Evolutionary conservation across 257 asterid genomes (phyloP), one percentile per base, ranked within the genome.

Genomic region (Mitragyna speciosa): DNA sequence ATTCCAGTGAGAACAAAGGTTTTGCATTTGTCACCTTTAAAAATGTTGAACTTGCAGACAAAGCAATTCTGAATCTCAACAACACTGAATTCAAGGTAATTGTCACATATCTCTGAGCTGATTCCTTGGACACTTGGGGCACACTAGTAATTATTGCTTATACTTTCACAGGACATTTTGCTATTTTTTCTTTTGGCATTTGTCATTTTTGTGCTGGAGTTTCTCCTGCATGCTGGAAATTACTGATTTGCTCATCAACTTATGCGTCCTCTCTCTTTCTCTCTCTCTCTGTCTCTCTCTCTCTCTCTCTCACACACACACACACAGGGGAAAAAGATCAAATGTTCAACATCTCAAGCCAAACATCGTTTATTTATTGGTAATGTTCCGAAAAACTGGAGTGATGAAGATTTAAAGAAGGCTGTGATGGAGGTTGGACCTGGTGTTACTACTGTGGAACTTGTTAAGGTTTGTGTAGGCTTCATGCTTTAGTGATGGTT

Each of bases 321-420:
- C 66, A 0, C 69, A 33, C 83, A 94, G 98, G 98, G 97, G 73
- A 94, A 84, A 87, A 92, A 54, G 88, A 76, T 94, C 69, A 91
- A 85, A 83, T 92, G 96, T 79, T 94, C 98, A 33, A 79, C 94
- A 73, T 91, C 98, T 84, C 97, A 94, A 87, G 97, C 98, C 76
- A 94, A 94, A 77, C 86, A 92, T 83, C 89, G 90, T 85, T 80
- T 94, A 72, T 94, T 92, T 83, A 92, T 94, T 69, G 97, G 98
- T 75, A 94, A 94, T 85, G 85, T 94, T 72, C 98, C 98, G 47
- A 90, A 89, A 78, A 81, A 78, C 79, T 94, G 98, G 98, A 91
- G 86, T 72, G 95, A 89, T 92, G 90, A 89, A 80, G 97, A 94
- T 84, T 80, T 92, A 73, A 91, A 82, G 88, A 90, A 88, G 78